Conservation (phyloP, 352 stramenopile species). For the Phytophthora sansomeana region DNA sequence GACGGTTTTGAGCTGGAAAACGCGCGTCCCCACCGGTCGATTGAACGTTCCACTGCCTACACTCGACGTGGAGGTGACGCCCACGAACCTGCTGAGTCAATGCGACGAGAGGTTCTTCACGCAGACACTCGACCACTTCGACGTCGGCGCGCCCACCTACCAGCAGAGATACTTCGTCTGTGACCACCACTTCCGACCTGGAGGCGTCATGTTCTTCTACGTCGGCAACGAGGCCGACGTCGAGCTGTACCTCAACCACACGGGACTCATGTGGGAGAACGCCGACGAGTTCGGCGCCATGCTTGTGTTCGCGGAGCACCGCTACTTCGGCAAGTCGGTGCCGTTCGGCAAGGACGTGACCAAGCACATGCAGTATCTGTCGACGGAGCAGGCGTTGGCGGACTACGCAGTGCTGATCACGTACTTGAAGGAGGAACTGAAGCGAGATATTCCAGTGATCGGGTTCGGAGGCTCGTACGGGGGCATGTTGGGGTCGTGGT, state of each 20-base stretch:
- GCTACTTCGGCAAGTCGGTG: slow-evolving; percentile 95
- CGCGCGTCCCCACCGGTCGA: not conserved
- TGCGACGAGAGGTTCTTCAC: slow-evolving; percentile 80
- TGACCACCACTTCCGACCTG: slow-evolving; percentile 64
- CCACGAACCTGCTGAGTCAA: slow-evolving; percentile 52
- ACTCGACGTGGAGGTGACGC: slow-evolving; percentile 50
- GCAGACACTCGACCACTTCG: slow-evolving; percentile 84
- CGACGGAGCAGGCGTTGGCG: slow-evolving; percentile 83
- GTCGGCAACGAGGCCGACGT: slow-evolving; percentile 96
- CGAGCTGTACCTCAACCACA: slow-evolving; percentile 96
- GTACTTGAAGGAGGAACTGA: slow-evolving; percentile 55
- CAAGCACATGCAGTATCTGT: slow-evolving; percentile 80
- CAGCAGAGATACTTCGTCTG: slow-evolving; percentile 93
- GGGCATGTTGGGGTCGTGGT: slow-evolving; percentile 77
- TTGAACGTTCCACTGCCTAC: slow-evolving; percentile 7
- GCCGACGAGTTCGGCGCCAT: slow-evolving; percentile 90
- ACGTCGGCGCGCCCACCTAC: slow-evolving; percentile 65
- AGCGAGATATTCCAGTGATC: slow-evolving; percentile 62
- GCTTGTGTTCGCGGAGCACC: slow-evolving; percentile 97
- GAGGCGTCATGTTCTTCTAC: slow-evolving; percentile 94
- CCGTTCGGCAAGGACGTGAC: slow-evolving; percentile 78
- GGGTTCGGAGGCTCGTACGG: slow-evolving; percentile 84
- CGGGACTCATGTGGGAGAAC: slow-evolving; percentile 97
- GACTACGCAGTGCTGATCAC: slow-evolving; percentile 76
- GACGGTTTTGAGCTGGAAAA: slow-evolving; percentile 13